Conservation (phyloP, 495 filamentous ascomycete species). For the Aspergillus baeticus region DNA sequence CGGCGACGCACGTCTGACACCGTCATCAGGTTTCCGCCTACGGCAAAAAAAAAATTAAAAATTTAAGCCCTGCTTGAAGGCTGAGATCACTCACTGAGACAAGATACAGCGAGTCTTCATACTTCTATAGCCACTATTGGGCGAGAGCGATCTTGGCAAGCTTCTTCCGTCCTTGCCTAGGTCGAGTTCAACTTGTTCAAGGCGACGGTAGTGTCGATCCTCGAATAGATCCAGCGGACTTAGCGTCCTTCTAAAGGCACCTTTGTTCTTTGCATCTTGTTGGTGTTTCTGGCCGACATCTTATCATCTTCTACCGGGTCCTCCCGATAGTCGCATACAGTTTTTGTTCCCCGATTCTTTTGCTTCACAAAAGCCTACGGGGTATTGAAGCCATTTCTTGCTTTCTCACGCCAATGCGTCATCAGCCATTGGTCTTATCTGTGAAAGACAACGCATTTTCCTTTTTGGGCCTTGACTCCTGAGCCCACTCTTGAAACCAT, state of each 20-base stretch:
- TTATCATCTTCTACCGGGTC: not conserved
- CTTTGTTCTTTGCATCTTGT: conserved; percentile 3
- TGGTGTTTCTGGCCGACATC: not conserved
- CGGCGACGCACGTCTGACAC: conserved; percentile 4
- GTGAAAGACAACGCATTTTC: not conserved
- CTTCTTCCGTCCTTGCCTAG: not conserved
- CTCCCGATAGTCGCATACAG: conserved; percentile 1
- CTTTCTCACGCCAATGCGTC: conserved; percentile 3
- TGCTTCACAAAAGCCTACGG: not conserved
- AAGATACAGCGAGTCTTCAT: not conserved
- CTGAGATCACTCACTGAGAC: not conserved
- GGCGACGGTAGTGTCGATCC: conserved; percentile 3
- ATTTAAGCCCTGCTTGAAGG: not conserved
- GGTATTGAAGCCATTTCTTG: not conserved
- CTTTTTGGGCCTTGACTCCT: not conserved
- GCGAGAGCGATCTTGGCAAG: conserved; percentile 6
- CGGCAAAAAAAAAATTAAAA: too few species aligned
- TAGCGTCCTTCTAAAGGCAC: not conserved
- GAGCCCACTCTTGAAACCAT: not conserved
- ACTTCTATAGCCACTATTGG: conserved; percentile 7
- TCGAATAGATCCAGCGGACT: conserved; percentile 4
- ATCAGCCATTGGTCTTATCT: not conserved
- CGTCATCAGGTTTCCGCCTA: not conserved
- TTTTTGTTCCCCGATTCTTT: not conserved
- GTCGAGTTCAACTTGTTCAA: not conserved